phyloP scores from a whole-genome alignment of 306 rosid genomes.

The Ormosia semicastrata region DNA sequence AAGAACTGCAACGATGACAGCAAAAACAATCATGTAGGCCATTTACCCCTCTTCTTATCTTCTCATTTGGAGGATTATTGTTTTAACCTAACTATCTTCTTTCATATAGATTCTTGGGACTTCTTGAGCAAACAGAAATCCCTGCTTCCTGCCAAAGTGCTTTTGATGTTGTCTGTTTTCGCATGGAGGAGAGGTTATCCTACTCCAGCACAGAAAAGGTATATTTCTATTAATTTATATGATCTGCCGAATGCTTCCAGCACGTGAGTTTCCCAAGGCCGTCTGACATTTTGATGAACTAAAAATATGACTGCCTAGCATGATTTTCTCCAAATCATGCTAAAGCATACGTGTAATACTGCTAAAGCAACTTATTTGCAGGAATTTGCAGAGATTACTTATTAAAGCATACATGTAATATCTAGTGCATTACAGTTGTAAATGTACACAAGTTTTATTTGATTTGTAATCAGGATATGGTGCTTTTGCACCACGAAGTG shows the following conservation, averaged over 20 bases:
- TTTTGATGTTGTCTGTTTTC: constrained; percentile 69
- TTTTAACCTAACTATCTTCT: background rate
- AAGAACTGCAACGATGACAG: constrained; percentile 60
- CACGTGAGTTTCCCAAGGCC: background rate
- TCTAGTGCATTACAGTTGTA: background rate
- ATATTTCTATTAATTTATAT: constrained; percentile 8
- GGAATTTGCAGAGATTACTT: background rate
- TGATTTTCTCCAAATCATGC: background rate
- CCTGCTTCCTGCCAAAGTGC: constrained; percentile 81
- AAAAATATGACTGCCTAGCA: background rate
- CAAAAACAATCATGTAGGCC: constrained; percentile 79
- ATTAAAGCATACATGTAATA: background rate
- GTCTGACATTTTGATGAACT: background rate
- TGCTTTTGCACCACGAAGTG: constrained; percentile 90
- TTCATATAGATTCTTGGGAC: constrained; percentile 74
- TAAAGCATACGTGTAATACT: no score
- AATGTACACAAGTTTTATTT: constrained; percentile 4
- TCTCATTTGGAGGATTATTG: constrained; percentile 8
- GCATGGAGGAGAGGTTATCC: constrained; percentile 83
- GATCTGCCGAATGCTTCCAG: background rate
- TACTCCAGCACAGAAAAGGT: constrained; percentile 81
- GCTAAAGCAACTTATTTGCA: background rate
- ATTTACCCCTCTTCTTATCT: constrained; percentile 3
- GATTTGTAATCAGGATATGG: constrained; percentile 81
- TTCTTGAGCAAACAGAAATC: constrained; percentile 64